phyloP scores from a whole-genome alignment of 208 protist species.

The Crithidia thermophila region DNA sequence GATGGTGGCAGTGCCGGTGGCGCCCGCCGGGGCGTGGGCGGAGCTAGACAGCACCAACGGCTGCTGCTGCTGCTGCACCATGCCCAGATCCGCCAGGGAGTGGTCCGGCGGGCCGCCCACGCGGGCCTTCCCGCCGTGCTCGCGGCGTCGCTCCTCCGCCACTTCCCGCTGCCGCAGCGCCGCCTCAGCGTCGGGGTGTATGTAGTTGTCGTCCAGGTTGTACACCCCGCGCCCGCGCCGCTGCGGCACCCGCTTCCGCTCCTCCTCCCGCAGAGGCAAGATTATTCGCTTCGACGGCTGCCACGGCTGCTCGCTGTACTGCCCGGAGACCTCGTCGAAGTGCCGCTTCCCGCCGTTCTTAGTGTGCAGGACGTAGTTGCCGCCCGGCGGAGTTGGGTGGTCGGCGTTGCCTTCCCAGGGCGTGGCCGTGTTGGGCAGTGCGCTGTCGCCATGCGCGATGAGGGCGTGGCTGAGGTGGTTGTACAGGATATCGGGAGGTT shows the following conservation, averaged over 20 bases:
- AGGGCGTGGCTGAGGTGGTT: conserved; percentile 52
- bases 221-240: conserved; percentile 35
- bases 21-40: neutral
- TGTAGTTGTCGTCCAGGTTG: conserved; percentile 26
- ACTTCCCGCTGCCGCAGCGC: conserved; percentile 19
- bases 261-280: conserved; percentile 13
- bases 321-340: conserved; percentile 53
- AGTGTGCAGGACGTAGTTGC: conserved; percentile 64
- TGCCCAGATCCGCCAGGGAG: conserved; percentile 51
- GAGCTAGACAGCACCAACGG: neutral
- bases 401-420: conserved; percentile 18
- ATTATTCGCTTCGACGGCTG: conserved; percentile 33
- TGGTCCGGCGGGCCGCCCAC: conserved; percentile 58
- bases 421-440: neutral
- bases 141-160: conserved; percentile 10
- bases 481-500: conserved; percentile 41
- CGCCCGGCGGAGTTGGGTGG: conserved; percentile 24
- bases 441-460: conserved; percentile 33
- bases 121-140: conserved; percentile 42
- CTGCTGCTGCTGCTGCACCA: conserved; percentile 23
- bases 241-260: neutral
- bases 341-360: conserved; percentile 74
- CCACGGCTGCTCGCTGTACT: conserved; percentile 36
- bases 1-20: conserved; percentile 1
- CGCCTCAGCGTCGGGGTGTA: conserved; percentile 32